Conservation (phyloP, 2,329 filamentous ascomycete species). For the Rugonectria rugulosa region DNA sequence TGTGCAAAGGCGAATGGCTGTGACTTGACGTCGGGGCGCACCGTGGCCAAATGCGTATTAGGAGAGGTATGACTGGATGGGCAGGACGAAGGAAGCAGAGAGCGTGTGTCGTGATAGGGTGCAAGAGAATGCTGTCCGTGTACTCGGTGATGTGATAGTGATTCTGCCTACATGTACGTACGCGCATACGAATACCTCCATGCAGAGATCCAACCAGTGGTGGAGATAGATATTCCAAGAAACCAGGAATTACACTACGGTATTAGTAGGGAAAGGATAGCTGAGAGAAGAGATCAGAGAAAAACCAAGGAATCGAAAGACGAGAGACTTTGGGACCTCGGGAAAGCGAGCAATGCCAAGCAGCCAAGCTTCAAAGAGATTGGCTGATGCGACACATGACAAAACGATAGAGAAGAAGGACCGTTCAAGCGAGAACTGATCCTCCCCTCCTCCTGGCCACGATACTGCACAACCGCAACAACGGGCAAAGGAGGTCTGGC, state of each 20-base stretch:
- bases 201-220: background rate
- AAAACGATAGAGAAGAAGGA: conserved; percentile 4
- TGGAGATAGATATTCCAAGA: background rate
- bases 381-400: conserved; percentile 10
- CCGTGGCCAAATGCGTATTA: conserved; percentile 1
- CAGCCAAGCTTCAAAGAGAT: conserved; percentile 16
- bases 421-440: background rate
- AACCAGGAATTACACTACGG: conserved; percentile 9
- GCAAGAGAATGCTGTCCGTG: background rate
- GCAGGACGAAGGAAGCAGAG: conserved; percentile 1
- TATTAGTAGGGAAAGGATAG: background rate
- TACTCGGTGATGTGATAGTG: too few species aligned
- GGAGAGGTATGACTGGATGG: background rate
- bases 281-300: background rate
- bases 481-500: background rate
- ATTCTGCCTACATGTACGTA: background rate
- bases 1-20: background rate
- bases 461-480: background rate
- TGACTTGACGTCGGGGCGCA: conserved; percentile 14
- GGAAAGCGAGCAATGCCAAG: conserved; percentile 11
- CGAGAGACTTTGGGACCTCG: background rate
- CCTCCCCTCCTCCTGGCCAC: background rate
- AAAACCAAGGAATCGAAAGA: background rate
- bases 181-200: background rate
- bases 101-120: background rate